Base-by-base conservation (phyloP, 768 basidiomycete genomes). In the Rhodosporidiobolus sp. region DNA sequence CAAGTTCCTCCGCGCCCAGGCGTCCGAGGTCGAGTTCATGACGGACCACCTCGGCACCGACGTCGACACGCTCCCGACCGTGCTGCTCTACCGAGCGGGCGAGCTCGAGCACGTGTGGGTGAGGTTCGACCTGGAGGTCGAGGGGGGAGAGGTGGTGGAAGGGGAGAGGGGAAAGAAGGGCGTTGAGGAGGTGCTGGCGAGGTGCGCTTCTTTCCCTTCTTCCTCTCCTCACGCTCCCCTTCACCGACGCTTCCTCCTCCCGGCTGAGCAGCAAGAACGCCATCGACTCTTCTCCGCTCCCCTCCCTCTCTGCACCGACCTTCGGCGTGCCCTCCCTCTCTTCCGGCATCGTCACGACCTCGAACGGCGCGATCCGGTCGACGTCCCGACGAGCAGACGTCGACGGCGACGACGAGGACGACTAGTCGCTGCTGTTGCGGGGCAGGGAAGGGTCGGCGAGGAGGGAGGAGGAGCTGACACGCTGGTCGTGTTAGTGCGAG, bases 1-100 rank as follows among this genome's bases (percentile, higher is more conserved):
- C 52, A 79, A 79, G 67, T 79, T 79, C 63, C 55, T 79, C 32
- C 72, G 76, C 38, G 63, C 72, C 4, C 67, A 49, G 10, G 74
- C 77, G 5, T 63, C 64, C 34, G 76, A 70, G n/a, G 52, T 79
- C 46, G 77, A 76, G n/a, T 79, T 79, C 50, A 73, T 75, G 60
- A 48, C 64, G 9, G 75, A 70, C 49, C 56, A 59, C 34, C 34
- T 57, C 56, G 58, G 43, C 22, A 54, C 56, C n/a, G 77, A 77
- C 56, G 77, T 72, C 48, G 76, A 77, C 49, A 69, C 75, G 2
- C 67, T 79, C 8, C 78, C 78, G 26, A 79, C 78, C 28, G 59
- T 79, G 38, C 59, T 79, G 16, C 63, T 79, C 28, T 79, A 79
- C 67, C 67, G 76, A 26, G 67, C 53, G 12, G 78, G 77, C 22